These are phyloP conservation scores for Suhomyces coccinellae DNA, from an alignment of 1,139 yeast species.

Conservation along the genomic window DNA sequence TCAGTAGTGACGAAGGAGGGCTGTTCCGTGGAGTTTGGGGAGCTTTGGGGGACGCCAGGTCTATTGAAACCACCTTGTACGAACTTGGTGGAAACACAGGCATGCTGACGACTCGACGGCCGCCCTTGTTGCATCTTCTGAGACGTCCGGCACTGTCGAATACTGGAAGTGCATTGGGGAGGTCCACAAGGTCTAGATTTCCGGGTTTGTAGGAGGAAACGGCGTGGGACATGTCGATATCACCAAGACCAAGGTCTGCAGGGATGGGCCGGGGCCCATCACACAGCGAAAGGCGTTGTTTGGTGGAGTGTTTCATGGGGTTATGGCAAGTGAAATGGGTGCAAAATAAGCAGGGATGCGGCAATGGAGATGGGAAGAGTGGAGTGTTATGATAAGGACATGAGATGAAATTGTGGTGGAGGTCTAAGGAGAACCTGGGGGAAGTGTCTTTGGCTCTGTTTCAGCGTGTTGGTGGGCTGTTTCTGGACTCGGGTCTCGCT, in stretches of 20 bases:
- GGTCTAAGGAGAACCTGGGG: too few relatives aligned
- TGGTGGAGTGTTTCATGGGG: conserved; percentile 17
- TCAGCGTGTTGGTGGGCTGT: too few relatives aligned
- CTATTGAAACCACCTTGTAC: too few relatives aligned
- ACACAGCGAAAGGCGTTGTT: conserved; percentile 27
- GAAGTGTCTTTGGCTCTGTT: too few relatives aligned
- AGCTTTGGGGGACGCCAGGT: background rate
- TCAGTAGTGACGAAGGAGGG: background rate
- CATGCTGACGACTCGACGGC: conserved; percentile 28
- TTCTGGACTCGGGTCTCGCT: too few relatives aligned
- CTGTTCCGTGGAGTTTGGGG: background rate
- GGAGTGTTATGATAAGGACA: too few relatives aligned
- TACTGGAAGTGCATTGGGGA: conserved; percentile 35
- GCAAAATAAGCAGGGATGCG: too few relatives aligned
- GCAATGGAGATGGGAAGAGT: too few relatives aligned
- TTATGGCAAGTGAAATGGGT: too few relatives aligned
- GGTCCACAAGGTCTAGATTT: conserved; percentile 26
- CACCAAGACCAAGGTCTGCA: conserved; percentile 16
- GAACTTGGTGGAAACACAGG: conserved; percentile 15
- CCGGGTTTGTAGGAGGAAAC: conserved; percentile 33
- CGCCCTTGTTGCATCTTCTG: conserved; percentile 13
- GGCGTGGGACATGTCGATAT: conserved; percentile 32
- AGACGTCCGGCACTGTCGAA: conserved; percentile 27
- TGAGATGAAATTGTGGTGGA: too few relatives aligned
- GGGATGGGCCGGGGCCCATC: conserved; percentile 29